Evolutionary conservation across 768 basidiomycete genomes (phyloP), one percentile per base, ranked within the genome.

Genomic region (Russula emetica): DNA sequence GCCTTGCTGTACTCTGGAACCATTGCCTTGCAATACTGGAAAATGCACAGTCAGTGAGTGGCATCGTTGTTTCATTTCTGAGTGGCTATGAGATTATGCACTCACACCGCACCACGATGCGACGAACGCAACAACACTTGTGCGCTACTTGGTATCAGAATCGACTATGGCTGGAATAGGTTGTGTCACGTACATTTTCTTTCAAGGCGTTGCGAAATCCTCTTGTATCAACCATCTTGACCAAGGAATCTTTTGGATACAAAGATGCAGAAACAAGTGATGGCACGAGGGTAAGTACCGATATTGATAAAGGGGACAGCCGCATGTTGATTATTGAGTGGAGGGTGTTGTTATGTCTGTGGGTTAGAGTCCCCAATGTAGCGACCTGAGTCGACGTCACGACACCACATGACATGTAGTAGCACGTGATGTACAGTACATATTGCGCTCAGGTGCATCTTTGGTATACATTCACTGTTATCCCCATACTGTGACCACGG

Each of bases 51-150:
- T 56, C 24, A 61, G 58, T 6, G 9, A 61, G 58, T 6, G 9
- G 1, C 26, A 49, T 1, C 20, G 16, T 45, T 30, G 24, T 11
- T 44, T 28, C 40, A 16, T 4, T 6, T 20, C 7, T 7, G 24
- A 47, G 34, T 36, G 20, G 24, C 9, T 11, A 14, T 11, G 36
- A 56, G 18, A 44, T 24, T 28, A 24, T 18, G 28, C 5, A 77
- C 88, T 72, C 73, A 91, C 89, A 67, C 89, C 90, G 71, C 90
- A 94, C 94, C 94, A 96, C 4, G 93, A 90, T n/a, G 94, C 94
- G 14, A 94, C 88, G 71, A 95, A 97, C 1, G 92, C 94, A 20
- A 96, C 87, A 71, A 94, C 74, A 65, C 80, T 83, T 36, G 91
- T 88, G 75, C 82, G 78, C 91, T 92, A 69, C 11, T 53, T 30